phyloP scores from a whole-genome alignment of 2,329 filamentous ascomycete species.

The Leptographium procerum region DNA sequence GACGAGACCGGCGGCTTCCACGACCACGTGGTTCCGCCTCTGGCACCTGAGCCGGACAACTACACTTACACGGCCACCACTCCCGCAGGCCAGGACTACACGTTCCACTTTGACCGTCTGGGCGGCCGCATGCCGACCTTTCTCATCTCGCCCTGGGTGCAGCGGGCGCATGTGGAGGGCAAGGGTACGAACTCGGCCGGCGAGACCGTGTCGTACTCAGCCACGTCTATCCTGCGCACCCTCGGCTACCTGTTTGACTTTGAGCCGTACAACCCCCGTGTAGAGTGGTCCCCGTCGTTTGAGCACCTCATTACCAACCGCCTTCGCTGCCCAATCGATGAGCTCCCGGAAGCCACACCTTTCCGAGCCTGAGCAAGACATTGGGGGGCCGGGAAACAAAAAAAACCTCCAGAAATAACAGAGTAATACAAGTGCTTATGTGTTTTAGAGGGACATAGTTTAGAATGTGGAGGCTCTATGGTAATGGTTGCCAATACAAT shows the following conservation, averaged over 20 bases:
- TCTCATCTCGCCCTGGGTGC: constrained; percentile 31
- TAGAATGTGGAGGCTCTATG: too few relatives aligned
- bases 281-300: constrained; percentile 26
- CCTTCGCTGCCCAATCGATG: constrained; percentile 2
- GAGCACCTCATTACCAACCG: constrained; percentile 14
- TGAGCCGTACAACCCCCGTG: constrained; percentile 24
- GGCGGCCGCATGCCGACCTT: constrained; percentile 32
- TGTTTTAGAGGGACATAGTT: too few relatives aligned
- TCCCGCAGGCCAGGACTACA: constrained; percentile 22
- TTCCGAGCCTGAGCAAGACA: constrained; percentile 1
- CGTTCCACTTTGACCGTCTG: constrained; percentile 28
- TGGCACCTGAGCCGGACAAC: constrained; percentile 26
- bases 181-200: constrained; percentile 22
- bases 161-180: constrained; percentile 27
- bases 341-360: constrained; percentile 6
- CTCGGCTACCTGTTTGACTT: constrained; percentile 30
- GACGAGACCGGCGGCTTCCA: constrained; percentile 36
- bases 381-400: too few relatives aligned
- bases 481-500: too few relatives aligned
- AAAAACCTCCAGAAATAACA: too few relatives aligned
- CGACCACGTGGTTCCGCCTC: constrained; percentile 32
- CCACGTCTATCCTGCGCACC: constrained; percentile 30
- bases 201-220: constrained; percentile 26
- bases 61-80: constrained; percentile 24
- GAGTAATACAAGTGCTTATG: too few relatives aligned